Conservation (phyloP, 129 eudicot species). For the Glebionis coronaria region DNA sequence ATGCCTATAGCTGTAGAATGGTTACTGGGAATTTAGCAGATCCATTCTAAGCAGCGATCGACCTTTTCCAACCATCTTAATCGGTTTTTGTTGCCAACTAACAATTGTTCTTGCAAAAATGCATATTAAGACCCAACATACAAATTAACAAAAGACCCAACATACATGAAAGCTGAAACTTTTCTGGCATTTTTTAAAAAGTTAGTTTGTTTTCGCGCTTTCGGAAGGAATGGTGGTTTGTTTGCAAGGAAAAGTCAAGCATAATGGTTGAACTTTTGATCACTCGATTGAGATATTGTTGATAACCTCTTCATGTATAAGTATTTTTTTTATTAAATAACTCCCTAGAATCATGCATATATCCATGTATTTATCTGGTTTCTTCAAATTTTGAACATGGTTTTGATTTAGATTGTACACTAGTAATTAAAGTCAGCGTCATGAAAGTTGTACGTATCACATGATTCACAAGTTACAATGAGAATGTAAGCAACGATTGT, state of each 20-base stretch:
- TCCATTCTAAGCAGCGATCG: neutral
- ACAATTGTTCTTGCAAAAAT: neutral
- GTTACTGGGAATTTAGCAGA: neutral
- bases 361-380: neutral
- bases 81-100: neutral
- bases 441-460: neutral
- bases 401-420: neutral
- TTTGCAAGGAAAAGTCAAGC: slow-evolving; percentile 13
- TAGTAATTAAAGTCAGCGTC: neutral
- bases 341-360: no score
- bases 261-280: neutral
- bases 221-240: slow-evolving; percentile 13
- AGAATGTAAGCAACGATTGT: neutral
- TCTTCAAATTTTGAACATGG: neutral
- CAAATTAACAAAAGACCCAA: no score
- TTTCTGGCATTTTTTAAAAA: slow-evolving; percentile 9
- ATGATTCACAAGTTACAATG: neutral
- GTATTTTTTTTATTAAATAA: slow-evolving; percentile 4
- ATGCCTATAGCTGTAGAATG: no score
- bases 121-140: neutral
- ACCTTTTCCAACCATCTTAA: neutral
- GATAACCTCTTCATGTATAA: slow-evolving; percentile 6
- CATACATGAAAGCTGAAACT: neutral
- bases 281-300: neutral
- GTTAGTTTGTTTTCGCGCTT: slow-evolving; percentile 11